Conservation (phyloP, 2,329 filamentous ascomycete genomes). For the Tolypocladium guangdongense region DNA sequence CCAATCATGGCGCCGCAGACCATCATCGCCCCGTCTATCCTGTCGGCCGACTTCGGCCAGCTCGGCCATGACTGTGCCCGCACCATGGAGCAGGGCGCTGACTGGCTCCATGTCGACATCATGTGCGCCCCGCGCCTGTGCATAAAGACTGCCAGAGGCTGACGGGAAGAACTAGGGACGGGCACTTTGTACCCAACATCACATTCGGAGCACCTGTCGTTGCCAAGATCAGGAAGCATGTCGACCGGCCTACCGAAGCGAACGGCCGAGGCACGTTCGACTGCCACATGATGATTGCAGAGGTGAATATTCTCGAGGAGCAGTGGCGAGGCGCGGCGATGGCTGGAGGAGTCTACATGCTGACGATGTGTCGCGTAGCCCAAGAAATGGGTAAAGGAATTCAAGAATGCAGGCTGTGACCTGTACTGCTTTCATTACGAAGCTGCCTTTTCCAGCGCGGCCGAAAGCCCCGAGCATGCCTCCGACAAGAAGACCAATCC, state of each 20-base stretch:
- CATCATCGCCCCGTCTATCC: slow-evolving; percentile 96
- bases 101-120: slow-evolving; percentile 94
- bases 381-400: slow-evolving; percentile 96
- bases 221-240: slow-evolving; percentile 80
- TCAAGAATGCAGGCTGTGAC: slow-evolving; percentile 87
- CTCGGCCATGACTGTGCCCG: slow-evolving; percentile 77
- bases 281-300: slow-evolving; percentile 99
- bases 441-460: slow-evolving; percentile 79
- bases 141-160: not conserved
- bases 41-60: slow-evolving; percentile 89
- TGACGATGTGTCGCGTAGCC: slow-evolving; percentile 42
- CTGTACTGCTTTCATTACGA: slow-evolving; percentile 99
- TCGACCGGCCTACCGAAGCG: slow-evolving; percentile 58
- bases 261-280: slow-evolving; percentile 88
- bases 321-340: not conserved
- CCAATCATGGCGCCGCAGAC: slow-evolving; percentile 72
- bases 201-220: slow-evolving; percentile 94
- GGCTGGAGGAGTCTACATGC: not conserved
- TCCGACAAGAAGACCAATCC: slow-evolving; percentile 68
- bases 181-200: slow-evolving; percentile 97
- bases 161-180: slow-evolving; percentile 54
- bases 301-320: slow-evolving; percentile 45
- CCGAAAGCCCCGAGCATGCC: slow-evolving; percentile 62
- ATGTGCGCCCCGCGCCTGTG: slow-evolving; percentile 37
- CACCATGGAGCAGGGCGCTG: slow-evolving; percentile 77